Conservation (phyloP, 345 rosid genomes). For the Fremontodendron californicum region DNA sequence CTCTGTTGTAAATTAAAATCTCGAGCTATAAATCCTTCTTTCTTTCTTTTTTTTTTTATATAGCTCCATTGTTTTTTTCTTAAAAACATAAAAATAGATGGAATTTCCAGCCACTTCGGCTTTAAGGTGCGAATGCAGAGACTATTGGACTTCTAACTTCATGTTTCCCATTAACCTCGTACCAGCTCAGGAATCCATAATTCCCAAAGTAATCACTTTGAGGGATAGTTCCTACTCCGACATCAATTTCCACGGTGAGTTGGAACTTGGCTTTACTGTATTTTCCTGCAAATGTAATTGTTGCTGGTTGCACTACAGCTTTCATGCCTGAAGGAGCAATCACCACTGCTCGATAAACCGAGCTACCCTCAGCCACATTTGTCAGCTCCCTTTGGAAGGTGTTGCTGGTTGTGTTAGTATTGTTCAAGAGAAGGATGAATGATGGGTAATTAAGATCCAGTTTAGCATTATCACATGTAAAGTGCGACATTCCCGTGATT, state of each 20-base stretch:
- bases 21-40: background rate
- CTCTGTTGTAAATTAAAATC: slow-evolving; percentile 2
- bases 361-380: slow-evolving; percentile 28
- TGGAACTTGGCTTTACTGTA: slow-evolving; percentile 32
- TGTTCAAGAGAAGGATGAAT: slow-evolving; percentile 42
- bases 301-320: slow-evolving; percentile 27
- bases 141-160: slow-evolving; percentile 37
- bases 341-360: slow-evolving; percentile 26
- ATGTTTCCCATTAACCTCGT: slow-evolving; percentile 33
- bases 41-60: background rate
- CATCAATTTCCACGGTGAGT: slow-evolving; percentile 30
- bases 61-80: background rate
- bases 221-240: slow-evolving; percentile 18
- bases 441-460: slow-evolving; percentile 54
- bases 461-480: slow-evolving; percentile 16
- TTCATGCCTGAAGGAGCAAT: slow-evolving; percentile 32
- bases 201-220: slow-evolving; percentile 42
- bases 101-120: background rate
- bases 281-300: slow-evolving; percentile 27
- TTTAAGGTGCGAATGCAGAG: slow-evolving; percentile 35
- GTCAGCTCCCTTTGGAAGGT: slow-evolving; percentile 40
- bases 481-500: slow-evolving; percentile 16
- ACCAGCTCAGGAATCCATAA: slow-evolving; percentile 44
- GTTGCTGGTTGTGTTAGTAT: slow-evolving; percentile 34
- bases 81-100: too few species aligned